Base-by-base conservation (phyloP, 441 rosid species). In the Eruca vesicaria region DNA sequence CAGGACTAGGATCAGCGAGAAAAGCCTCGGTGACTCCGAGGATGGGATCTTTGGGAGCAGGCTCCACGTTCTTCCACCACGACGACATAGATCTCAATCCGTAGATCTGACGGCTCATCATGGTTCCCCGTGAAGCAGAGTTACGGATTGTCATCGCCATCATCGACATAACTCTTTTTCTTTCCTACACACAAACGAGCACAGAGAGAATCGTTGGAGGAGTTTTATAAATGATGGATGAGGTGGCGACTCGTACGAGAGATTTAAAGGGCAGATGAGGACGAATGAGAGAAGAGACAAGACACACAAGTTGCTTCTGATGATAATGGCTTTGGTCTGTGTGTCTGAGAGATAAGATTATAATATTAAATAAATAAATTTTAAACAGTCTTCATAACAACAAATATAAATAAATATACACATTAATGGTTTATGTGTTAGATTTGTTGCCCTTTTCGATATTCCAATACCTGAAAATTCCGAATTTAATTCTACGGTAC, bases 11-110 rank as follows among this genome's bases (percentile, higher is more conserved):
- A 83, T 94, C 97, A 16, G 96, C 97, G 66, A 92, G 89, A 81
- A 89, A 94, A 69, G 97, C 99, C 69, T 94, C 99, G 45, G 99
- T 90, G 63, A 94, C 99, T 20, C 99, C 97, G 28, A 94, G 97
- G 61, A 94, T 94, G 3, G 97, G 99, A 79, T 94, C 99, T 79
- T 88, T 94, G 8, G 94, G 78, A 15, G 97, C 99, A 7, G 96
- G 96, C 86, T 90, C 90, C 26, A 94, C 92, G 89, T 71, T 85
- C 65, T 80, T 78, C 97, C 99, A 94, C 97, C 90, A 88, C 12
- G 97, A 90, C 6, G 95, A 88, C 88, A 94, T 83, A 69, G 80
- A 83, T 81, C 96, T 85, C 50, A 81, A 68, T 55, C 89, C 48
- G 2, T 16, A 71, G 79, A 79, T 71, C 68, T 75, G 82, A 45